Base-by-base conservation (phyloP, 2,329 filamentous ascomycete species). In the Xylaria polymorpha region DNA sequence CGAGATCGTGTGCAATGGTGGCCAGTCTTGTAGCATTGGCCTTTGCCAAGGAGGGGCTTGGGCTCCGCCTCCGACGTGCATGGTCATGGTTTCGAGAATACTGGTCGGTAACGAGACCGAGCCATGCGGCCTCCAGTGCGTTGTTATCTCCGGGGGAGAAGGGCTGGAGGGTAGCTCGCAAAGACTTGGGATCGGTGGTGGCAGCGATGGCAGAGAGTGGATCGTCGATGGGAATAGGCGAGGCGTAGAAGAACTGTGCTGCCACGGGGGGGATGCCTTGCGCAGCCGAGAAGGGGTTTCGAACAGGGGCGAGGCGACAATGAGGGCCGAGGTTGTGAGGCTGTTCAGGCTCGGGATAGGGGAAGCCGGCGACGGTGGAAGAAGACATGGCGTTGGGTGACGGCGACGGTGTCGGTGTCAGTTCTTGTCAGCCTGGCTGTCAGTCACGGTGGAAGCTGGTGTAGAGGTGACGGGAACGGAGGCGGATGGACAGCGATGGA, bases 181-280 rank as follows among this genome's bases (percentile, higher is more conserved):
- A 80, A 64, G 85, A 79, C 65, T 83, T 86, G 15, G 85, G 77
- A 60, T 90, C 81, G 78, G 84, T 71, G 79, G 86, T 75, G 29
- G 79, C 80, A 77, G 87, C 78, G 79, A 88, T 77, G 81, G 85
- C 79, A 12, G 92, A 93, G n/a, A 97, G 85, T 29, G 93, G 93
- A 76, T 97, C 94, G 76, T 97, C 94, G 77, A 97, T 94, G 37
- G 94, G 91, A 59, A 95, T 87, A 14, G 90, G 84, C 12, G 94
- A 96, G 15, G 90, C 87, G 80, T 97, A 97, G 81, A 97, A 97
- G 82, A 94, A 97, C 71, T 94, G 92, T 25, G 91, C 86, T 39
- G 86, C 84, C 63, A 92, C 79, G 0, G 88, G 85, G 18, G 92
- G 91, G 29, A 87, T 84, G 62, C 82, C 83, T 63, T 85, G 81